Conservation (phyloP, 139 green algal genomes). For the Zygnema cylindricum region DNA sequence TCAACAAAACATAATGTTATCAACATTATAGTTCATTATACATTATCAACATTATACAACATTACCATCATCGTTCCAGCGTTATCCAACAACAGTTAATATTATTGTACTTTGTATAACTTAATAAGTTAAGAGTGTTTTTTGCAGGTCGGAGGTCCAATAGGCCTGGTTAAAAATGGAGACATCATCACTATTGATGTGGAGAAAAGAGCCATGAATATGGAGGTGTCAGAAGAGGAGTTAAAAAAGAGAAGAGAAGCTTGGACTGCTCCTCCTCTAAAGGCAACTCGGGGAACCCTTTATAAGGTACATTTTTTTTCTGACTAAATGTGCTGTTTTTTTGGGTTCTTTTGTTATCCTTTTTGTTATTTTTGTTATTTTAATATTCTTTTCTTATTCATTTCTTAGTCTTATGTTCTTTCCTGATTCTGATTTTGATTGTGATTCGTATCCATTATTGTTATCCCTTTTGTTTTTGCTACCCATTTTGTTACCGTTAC, state of each 20-base stretch:
- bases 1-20: not conserved
- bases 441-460: too few relatives aligned
- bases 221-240: too few relatives aligned
- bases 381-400: not conserved
- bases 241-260: too few relatives aligned
- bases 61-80: not conserved
- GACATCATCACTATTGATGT: slow-evolving; percentile 93
- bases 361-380: not conserved
- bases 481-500: not conserved
- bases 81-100: not conserved
- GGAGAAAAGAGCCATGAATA: slow-evolving; percentile 81
- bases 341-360: not conserved
- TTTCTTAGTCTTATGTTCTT: too few relatives aligned
- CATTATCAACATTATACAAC: not conserved
- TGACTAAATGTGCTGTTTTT: not conserved
- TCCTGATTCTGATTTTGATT: too few relatives aligned
- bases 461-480: too few relatives aligned
- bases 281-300: not conserved
- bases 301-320: not conserved
- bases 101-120: not conserved
- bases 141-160: slow-evolving; percentile 86
- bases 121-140: not conserved
- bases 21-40: not conserved
- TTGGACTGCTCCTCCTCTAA: slow-evolving; percentile 21
- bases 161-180: slow-evolving; percentile 87